These are phyloP conservation scores for Colletotrichum spaethianum DNA, from an alignment of 2,329 filamentous ascomycete species.

Conservation along the genomic window DNA sequence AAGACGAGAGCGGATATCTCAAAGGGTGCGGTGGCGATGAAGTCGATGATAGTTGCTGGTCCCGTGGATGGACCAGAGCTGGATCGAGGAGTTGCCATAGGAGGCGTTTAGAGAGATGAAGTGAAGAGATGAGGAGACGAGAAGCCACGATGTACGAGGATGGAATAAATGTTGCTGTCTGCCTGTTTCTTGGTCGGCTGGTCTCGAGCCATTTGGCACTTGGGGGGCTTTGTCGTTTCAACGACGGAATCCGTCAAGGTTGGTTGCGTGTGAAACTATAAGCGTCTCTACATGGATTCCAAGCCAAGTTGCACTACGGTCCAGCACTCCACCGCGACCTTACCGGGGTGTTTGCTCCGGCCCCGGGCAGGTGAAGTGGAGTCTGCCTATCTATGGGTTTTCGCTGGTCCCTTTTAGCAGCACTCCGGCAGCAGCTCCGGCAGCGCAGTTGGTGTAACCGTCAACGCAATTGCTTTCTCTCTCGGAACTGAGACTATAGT, in stretches of 20 bases:
- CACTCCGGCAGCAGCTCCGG: conserved; percentile 79
- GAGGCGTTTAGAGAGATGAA: not conserved
- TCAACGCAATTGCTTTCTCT: conserved; percentile 74
- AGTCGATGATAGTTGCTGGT: not conserved
- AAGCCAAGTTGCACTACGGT: too few relatives aligned
- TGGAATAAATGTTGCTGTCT: not conserved
- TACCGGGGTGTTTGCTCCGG: too few relatives aligned
- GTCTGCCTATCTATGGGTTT: conserved; percentile 72
- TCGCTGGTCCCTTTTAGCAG: conserved; percentile 77
- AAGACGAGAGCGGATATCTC: not conserved
- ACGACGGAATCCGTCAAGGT: too few relatives aligned
- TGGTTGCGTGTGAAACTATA: too few relatives aligned
- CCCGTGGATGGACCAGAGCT: not conserved
- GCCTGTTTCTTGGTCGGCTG: not conserved
- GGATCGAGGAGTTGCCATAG: not conserved
- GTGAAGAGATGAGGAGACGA: too few relatives aligned
- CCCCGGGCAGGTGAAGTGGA: too few relatives aligned
- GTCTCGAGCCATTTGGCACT: not conserved
- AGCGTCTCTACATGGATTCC: too few relatives aligned
- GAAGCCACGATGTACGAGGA: not conserved
- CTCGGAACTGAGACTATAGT: conserved; percentile 82
- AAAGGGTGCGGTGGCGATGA: not conserved
- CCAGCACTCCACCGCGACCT: too few relatives aligned
- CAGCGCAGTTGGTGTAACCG: conserved; percentile 73
- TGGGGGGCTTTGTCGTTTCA: not conserved